Conservation (phyloP, 140 eudicot genomes). For the Flaveria floridana region DNA sequence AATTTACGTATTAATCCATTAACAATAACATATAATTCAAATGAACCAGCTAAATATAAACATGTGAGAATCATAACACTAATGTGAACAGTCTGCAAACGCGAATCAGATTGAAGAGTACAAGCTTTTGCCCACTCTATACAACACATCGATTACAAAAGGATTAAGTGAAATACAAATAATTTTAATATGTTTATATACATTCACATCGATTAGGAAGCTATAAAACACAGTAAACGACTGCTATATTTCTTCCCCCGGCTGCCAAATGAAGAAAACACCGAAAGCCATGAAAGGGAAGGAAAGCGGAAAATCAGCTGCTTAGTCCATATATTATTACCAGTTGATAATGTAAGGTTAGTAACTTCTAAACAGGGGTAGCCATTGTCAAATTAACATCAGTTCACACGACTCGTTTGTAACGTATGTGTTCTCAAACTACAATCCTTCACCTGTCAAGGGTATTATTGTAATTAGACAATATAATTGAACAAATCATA, state of each 20-base stretch:
- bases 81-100: neutral
- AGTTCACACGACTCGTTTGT: conserved; percentile 42
- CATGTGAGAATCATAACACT: neutral
- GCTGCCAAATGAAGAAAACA: no score
- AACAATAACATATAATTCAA: neutral
- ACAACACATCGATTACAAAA: conserved; percentile 10
- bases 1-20: no score
- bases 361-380: conserved; percentile 30
- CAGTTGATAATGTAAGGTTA: conserved; percentile 15
- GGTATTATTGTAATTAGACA: conserved; percentile 12
- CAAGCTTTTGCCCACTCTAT: conserved; percentile 12
- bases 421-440: conserved; percentile 64
- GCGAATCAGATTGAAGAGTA: neutral
- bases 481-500: neutral
- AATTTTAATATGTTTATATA: conserved; percentile 31
- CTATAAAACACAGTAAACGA: conserved; percentile 21
- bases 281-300: neutral
- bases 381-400: conserved; percentile 45
- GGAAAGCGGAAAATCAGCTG: conserved; percentile 19
- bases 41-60: neutral
- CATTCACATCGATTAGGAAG: conserved; percentile 29
- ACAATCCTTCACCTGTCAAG: conserved; percentile 60
- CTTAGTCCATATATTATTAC: conserved; percentile 29
- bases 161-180: conserved; percentile 22
- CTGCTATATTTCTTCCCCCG: conserved; percentile 16